A percentile compares a stretch with the other conserved stretches of the same genome.
Evolutionary conservation across 2,329 filamentous ascomycete genomes (phyloP).

Genomic region (Fusarium austroafricanum): DNA sequence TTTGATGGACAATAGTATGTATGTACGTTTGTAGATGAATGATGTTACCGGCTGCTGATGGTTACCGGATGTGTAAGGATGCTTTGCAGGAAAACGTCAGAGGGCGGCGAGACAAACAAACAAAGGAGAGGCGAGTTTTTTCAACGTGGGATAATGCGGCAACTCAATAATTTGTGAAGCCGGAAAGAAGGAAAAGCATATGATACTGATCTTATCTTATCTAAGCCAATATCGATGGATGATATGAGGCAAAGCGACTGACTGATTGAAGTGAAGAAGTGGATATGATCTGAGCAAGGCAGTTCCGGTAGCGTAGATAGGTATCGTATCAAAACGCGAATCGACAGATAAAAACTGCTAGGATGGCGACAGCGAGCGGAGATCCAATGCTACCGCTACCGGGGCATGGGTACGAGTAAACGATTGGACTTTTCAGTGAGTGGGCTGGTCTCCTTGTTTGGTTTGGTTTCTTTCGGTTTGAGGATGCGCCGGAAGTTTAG

Average conservation of each 20-base stretch:
- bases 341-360: slow-evolving; percentile 31
- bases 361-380: slow-evolving; percentile 31
- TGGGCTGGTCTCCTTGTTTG: slow-evolving; percentile 11
- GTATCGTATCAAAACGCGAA: slow-evolving; percentile 28
- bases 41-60: slow-evolving; percentile 35
- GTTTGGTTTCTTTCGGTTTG: slow-evolving; percentile 13
- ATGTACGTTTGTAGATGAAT: slow-evolving; percentile 30
- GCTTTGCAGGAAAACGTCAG: slow-evolving; percentile 27
- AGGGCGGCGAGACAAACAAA: slow-evolving; percentile 6
- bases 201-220: slow-evolving; percentile 1
- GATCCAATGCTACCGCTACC: slow-evolving; percentile 31
- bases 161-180: not conserved
- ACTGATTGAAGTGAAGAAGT: slow-evolving; percentile 9
- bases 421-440: too few relatives aligned
- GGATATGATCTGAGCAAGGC: slow-evolving; percentile 36
- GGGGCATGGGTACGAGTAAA: slow-evolving; percentile 21
- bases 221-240: slow-evolving; percentile 1
- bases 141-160: slow-evolving; percentile 6
- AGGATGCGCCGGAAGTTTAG: slow-evolving; percentile 35
- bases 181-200: slow-evolving; percentile 8
- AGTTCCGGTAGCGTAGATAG: slow-evolving; percentile 21
- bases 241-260: slow-evolving; percentile 22
- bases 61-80: slow-evolving; percentile 36
- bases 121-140: slow-evolving; percentile 18
- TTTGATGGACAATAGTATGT: not conserved